Percentiles rank a stretch among this genome's conserved stretches.
Evolutionary conservation across 495 filamentous ascomycete genomes (phyloP).

Genomic region (Lasiosphaeria hispida): DNA sequence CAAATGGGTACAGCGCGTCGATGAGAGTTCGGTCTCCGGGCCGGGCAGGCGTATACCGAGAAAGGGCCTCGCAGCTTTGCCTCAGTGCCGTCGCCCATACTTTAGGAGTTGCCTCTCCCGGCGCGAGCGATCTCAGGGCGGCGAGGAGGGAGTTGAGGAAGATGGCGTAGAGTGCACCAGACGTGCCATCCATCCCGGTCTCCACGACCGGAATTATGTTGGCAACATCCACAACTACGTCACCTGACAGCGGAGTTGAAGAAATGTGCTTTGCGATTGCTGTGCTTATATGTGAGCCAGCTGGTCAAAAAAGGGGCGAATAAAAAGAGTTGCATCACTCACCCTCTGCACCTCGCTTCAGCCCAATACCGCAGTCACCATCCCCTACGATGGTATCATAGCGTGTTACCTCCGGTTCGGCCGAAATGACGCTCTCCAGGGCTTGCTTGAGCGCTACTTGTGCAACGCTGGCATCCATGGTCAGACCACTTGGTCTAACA

Average conservation of each 20-base stretch:
- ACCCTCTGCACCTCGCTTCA: slow-evolving; percentile 88
- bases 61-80: slow-evolving; percentile 66
- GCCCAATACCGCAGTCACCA: slow-evolving; percentile 88
- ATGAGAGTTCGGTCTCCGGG: slow-evolving; percentile 87
- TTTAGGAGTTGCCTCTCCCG: slow-evolving; percentile 46
- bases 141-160: slow-evolving; percentile 89
- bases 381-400: slow-evolving; percentile 94
- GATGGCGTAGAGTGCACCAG: slow-evolving; percentile 91
- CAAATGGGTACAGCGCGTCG: slow-evolving; percentile 87
- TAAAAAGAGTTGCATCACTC: slow-evolving; percentile 18
- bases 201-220: slow-evolving; percentile 84
- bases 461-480: slow-evolving; percentile 57
- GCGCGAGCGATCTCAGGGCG: slow-evolving; percentile 59
- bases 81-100: slow-evolving; percentile 76
- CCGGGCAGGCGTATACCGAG: slow-evolving; percentile 84
- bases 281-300: slow-evolving; percentile 20
- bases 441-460: slow-evolving; percentile 63
- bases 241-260: slow-evolving; percentile 55
- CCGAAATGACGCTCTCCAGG: slow-evolving; percentile 67
- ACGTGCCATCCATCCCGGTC: slow-evolving; percentile 90
- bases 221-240: slow-evolving; percentile 68
- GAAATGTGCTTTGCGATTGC: slow-evolving; percentile 68
- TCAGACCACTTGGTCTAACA: slow-evolving; percentile 65
- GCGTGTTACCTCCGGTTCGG: slow-evolving; percentile 79
- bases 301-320: neutral